Evolutionary conservation across 108 stramenopile genomes (phyloP), one percentile per base, ranked within the genome.

Genomic region (Cylindrotheca closterium): DNA sequence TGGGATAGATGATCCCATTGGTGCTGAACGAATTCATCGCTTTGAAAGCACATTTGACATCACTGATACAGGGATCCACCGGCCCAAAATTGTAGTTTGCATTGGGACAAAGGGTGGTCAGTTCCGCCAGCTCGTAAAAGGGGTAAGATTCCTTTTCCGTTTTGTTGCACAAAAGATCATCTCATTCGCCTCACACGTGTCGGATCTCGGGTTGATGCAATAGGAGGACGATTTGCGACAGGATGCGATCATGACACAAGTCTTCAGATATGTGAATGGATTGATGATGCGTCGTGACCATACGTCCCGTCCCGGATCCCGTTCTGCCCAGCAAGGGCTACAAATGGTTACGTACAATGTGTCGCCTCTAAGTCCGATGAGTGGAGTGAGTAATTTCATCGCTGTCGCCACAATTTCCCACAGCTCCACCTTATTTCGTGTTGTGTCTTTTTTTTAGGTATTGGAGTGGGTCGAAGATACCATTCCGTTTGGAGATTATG

Each of bases 161-260:
- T 57, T 12, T 30, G 29, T 8, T 30, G 29, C 18, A 30, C 30
- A 8, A 22, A 15, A 10, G 52, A 17, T 53, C 12, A 8, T 53
- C 10, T 22, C 52, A 19, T 19, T 53, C 21, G 10, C 21, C 21
- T 53, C 45, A 17, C 45, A 15, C 2, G 7, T 15, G 37, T 42
- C 15, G 37, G 37, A 42, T 42, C 15, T 42, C 10, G 10, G 10
- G 10, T 42, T 42, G 37, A 10, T 42, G 37, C 37, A 42, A 42
- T 42, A 42, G 37, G 71, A 83, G 58, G 98, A 99, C 63, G 97
- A 98, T 60, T 79, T 97, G 4, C 85, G 98, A 10, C 96, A 97
- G 68, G 99, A 99, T 80, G 98, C 98, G 0, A 88, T 99, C 8
- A 98, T 98, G 96, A 68, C 88, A 58, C 98, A 98, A 84, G 93